A percentile compares a stretch with the other conserved stretches of the same genome.
These are phyloP conservation scores for Cryptococcus deneoformans DNA, from an alignment of 1,284 basidiomycete genomes.

Conservation along the genomic window DNA sequence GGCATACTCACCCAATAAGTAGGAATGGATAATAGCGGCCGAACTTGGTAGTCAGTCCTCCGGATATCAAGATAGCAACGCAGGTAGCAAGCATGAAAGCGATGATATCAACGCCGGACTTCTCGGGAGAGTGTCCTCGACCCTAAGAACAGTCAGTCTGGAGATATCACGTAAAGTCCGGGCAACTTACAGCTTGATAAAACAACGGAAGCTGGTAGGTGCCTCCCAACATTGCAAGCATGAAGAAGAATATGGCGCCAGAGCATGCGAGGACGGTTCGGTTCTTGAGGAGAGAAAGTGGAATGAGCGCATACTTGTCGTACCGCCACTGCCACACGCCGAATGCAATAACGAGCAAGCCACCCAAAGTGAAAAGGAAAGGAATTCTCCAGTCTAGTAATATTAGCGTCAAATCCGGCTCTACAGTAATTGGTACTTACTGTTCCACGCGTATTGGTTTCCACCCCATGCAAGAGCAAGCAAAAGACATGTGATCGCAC, in stretches of 20 bases:
- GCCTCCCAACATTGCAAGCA: slow-evolving; percentile 49
- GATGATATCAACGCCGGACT: slow-evolving; percentile 53
- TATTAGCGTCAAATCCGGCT: neutral
- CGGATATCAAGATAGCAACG: slow-evolving; percentile 47
- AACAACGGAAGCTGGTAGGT: slow-evolving; percentile 51
- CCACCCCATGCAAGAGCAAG: slow-evolving; percentile 53
- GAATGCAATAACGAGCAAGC: slow-evolving; percentile 41
- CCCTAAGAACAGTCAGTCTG: slow-evolving; percentile 7
- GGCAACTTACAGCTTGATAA: slow-evolving; percentile 49
- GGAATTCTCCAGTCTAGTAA: slow-evolving; percentile 39
- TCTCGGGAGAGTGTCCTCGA: slow-evolving; percentile 43
- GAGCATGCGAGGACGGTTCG: slow-evolving; percentile 44
- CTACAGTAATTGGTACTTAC: slow-evolving; percentile 3
- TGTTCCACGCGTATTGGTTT: slow-evolving; percentile 51
- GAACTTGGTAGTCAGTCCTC: slow-evolving; percentile 42
- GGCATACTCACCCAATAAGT: slow-evolving; percentile 24
- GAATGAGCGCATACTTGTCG: slow-evolving; percentile 44
- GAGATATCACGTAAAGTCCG: neutral
- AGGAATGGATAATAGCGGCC: slow-evolving; percentile 52
- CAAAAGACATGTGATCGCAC: slow-evolving; percentile 49
- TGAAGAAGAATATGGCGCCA: slow-evolving; percentile 48
- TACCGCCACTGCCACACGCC: slow-evolving; percentile 46
- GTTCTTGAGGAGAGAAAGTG: slow-evolving; percentile 34
- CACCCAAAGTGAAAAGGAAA: slow-evolving; percentile 49
- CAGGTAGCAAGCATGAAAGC: slow-evolving; percentile 51